Base-by-base conservation (phyloP, 1,139 yeast species). In the Kodamaea sp. region DNA sequence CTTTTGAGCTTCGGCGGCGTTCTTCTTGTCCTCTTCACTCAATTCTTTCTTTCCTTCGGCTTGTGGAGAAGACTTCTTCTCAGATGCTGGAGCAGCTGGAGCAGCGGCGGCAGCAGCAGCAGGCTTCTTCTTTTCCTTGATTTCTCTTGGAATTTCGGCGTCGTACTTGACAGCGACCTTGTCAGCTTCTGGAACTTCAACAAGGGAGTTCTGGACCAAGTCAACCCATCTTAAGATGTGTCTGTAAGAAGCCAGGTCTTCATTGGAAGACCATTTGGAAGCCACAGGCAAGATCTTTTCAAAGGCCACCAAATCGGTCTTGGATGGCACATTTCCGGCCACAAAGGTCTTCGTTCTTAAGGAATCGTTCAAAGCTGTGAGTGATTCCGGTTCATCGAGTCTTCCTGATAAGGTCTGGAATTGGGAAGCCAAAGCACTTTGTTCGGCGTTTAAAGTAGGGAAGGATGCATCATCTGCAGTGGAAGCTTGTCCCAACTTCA, bases 161-260 rank as follows among this genome's bases (percentile, higher is more conserved):
- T 78, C 76, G 49, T 66, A 66, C 56, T 86, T 78, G 40, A 89
- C 59, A 32, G 54, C 57, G 41, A 90, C 54, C 55, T 76, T 72
- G 11, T 34, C 25, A 22, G 72, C 73, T 35, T 68, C 76, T 35
- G 83, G 77, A 29, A 83, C 72, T 10, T 64, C 67, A 26, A 80
- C 73, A 41, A 73, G 61, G 19, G 78, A 69, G 57, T 81, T 78
- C 68, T 92, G 97, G 43, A 92, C 66, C 51, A 86, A 76, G 53
- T 89, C 96, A 15, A 78, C 77, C 97, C 97, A 92, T 74, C 97
- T 83, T 44, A 88, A 67, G 43, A 89, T 71, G 62, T 90, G 97
- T 73, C 97, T 85, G 57, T 64, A 63, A 32, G 63, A 59, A 34
- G 78, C 75, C 41, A 75, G 48, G 39, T 80, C 78, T 27, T 79